phyloP scores from a whole-genome alignment of 1,284 basidiomycete genomes.

The Ustilago loliicola region DNA sequence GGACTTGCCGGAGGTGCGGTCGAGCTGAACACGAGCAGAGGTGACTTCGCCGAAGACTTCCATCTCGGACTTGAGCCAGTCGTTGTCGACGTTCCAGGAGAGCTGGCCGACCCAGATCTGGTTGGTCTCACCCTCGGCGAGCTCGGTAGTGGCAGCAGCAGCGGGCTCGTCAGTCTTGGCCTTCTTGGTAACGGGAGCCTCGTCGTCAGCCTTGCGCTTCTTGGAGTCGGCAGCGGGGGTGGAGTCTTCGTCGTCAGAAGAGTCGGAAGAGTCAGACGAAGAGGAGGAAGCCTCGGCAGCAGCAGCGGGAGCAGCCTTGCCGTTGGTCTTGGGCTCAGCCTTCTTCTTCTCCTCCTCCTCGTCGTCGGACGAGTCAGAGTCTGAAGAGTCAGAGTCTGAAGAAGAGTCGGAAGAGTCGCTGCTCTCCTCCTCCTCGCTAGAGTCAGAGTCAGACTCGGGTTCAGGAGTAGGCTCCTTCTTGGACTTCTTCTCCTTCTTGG shows the following conservation, averaged over 20 bases:
- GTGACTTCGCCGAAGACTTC: constrained; percentile 87
- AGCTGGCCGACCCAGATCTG: constrained; percentile 93
- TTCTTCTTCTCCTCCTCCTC: constrained; percentile 40
- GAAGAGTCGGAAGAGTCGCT: constrained; percentile 9
- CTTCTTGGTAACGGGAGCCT: constrained; percentile 82
- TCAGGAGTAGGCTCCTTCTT: constrained; percentile 10
- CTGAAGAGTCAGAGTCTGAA: constrained; percentile 15
- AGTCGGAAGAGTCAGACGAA: constrained; percentile 35
- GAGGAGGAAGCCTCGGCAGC: constrained; percentile 35
- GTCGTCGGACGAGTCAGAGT: constrained; percentile 28
- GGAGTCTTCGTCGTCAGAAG: constrained; percentile 60
- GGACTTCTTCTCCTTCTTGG: constrained; percentile 40
- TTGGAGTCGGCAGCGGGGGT: constrained; percentile 68
- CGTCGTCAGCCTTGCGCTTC: constrained; percentile 88
- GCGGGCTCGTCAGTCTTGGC: constrained; percentile 75
- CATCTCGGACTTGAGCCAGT: constrained; percentile 93
- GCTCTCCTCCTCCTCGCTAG: constrained; percentile 21
- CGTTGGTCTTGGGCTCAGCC: constrained; percentile 50
- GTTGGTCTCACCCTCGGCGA: constrained; percentile 75
- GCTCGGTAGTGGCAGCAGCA: constrained; percentile 52
- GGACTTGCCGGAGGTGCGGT: constrained; percentile 78
- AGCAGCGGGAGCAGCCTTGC: constrained; percentile 41
- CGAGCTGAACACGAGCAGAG: constrained; percentile 88
- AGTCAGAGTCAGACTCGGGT: constrained; percentile 20
- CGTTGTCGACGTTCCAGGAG: constrained; percentile 97